These are phyloP conservation scores for Puccinia horiana DNA, from an alignment of 1,284 basidiomycete genomes.

Conservation along the genomic window DNA sequence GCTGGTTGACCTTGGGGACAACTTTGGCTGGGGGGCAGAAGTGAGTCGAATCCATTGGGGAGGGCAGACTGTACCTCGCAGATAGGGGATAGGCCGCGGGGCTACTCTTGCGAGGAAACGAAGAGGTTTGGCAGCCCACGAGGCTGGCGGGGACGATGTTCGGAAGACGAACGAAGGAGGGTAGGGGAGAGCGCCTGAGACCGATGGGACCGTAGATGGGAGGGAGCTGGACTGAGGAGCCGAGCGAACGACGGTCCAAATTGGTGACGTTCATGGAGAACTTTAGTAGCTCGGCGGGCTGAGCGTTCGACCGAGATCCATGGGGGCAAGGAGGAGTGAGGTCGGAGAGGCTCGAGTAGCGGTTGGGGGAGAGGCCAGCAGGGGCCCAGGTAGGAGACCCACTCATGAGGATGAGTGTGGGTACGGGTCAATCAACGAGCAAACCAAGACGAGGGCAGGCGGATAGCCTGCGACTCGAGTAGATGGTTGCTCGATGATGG, in stretches of 20 bases:
- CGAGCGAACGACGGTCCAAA: neutral
- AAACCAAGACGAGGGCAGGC: constrained; percentile 46
- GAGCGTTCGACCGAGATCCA: constrained; percentile 12
- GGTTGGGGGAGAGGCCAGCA: constrained; percentile 19
- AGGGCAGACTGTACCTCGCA: neutral
- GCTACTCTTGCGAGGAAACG: constrained; percentile 1
- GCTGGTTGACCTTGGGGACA: neutral
- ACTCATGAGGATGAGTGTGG: neutral
- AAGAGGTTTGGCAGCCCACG: neutral
- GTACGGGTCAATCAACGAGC: constrained; percentile 24
- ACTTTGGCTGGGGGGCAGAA: constrained; percentile 7
- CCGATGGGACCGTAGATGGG: neutral
- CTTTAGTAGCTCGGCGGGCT: constrained; percentile 3
- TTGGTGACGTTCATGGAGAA: constrained; percentile 3
- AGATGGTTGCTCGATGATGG: constrained; percentile 36
- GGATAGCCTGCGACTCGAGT: constrained; percentile 29
- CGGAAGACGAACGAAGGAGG: neutral
- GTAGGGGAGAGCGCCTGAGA: neutral
- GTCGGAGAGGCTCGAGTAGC: neutral
- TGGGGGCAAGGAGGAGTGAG: neutral
- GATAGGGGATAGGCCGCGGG: neutral
- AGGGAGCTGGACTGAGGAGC: neutral
- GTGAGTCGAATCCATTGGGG: neutral
- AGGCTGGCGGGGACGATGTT: neutral
- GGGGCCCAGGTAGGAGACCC: constrained; percentile 31